Evolutionary conservation across 2,329 filamentous ascomycete genomes (phyloP), one percentile per base, ranked within the genome.

Genomic region (Bipolaris zeicola): DNA sequence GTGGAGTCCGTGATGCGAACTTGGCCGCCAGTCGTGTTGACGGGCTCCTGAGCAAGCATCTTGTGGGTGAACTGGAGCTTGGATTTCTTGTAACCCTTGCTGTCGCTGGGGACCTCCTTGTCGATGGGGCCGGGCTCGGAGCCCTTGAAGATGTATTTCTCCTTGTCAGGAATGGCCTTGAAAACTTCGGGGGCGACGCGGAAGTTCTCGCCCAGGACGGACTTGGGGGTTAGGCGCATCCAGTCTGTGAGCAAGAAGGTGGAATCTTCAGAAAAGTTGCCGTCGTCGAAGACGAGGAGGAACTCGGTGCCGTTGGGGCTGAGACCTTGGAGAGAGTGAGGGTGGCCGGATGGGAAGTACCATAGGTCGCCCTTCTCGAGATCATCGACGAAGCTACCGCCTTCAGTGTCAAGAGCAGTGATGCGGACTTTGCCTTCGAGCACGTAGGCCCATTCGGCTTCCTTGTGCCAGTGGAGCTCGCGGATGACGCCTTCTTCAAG

Each of bases 121-220:
- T 86, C 81, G 63, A 91, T 87, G 18, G 86, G 80, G 3, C 82
- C 85, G 0, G 89, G 89, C 1, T 82, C 76, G 0, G 84, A 84
- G 57, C 89, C 89, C 65, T 89, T 83, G 80, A 92, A 92, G 71
- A 92, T 92, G 79, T 91, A 92, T 65, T 90, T 89, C 65, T 92
- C 80, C 6, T 81, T 78, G 47, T 84, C 75, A 3, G 89, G 89
- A 10, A 91, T 82, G 58, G 88, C 81, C 14, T 85, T 82, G 66
- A 93, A 92, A 26, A 91, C 80, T 67, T 91, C 85, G 0, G 89
- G 85, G 0, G 85, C 83, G 1, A 92, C 78, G 69, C 90, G 86
- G 75, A 92, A 92, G 77, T 92, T 92, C 73, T 92, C 87, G 33
- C 86, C 81, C 3, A 91, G 81, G 26, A 92, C 88, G 1, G 87